These are phyloP conservation scores for Actinomortierella ambigua DNA, from an alignment of 371 early-diverging fungal species.

Conservation along the genomic window DNA sequence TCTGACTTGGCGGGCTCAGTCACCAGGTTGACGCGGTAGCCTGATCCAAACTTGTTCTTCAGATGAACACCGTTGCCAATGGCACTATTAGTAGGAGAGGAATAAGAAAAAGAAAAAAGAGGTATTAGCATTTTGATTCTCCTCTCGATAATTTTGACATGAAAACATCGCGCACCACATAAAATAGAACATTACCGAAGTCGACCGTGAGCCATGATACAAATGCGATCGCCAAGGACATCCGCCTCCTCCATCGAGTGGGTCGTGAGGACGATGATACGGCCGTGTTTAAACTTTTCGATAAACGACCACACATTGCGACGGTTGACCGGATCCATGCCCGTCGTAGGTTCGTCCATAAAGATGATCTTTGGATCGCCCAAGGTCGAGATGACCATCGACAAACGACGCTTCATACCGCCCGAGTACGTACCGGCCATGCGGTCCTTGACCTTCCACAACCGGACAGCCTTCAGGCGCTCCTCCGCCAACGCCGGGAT, in stretches of 20 bases:
- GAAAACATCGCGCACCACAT: no score
- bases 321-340: constrained; percentile 79
- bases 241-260: constrained; percentile 84
- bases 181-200: constrained; percentile 43
- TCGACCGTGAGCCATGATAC: constrained; percentile 73
- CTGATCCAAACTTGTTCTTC: constrained; percentile 71
- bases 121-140: not conserved
- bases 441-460: constrained; percentile 51
- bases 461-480: constrained; percentile 53
- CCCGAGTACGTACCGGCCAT: constrained; percentile 62
- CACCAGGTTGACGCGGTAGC: constrained; percentile 58
- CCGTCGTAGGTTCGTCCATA: constrained; percentile 78
- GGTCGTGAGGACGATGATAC: constrained; percentile 71
- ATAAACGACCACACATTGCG: constrained; percentile 77
- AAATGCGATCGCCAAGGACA: constrained; percentile 66
- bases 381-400: constrained; percentile 75
- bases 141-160: constrained; percentile 13
- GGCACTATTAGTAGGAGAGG: constrained; percentile 40
- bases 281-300: constrained; percentile 69
- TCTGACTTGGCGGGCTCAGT: constrained; percentile 41
- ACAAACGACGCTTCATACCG: constrained; percentile 79
- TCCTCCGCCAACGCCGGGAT: constrained; percentile 50
- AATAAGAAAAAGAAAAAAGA: not conserved
- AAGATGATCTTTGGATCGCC: constrained; percentile 78
- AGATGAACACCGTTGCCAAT: constrained; percentile 67